These are phyloP conservation scores for Aspergillus sp. DNA, from an alignment of 2,329 filamentous ascomycete genomes.

Conservation along the genomic window DNA sequence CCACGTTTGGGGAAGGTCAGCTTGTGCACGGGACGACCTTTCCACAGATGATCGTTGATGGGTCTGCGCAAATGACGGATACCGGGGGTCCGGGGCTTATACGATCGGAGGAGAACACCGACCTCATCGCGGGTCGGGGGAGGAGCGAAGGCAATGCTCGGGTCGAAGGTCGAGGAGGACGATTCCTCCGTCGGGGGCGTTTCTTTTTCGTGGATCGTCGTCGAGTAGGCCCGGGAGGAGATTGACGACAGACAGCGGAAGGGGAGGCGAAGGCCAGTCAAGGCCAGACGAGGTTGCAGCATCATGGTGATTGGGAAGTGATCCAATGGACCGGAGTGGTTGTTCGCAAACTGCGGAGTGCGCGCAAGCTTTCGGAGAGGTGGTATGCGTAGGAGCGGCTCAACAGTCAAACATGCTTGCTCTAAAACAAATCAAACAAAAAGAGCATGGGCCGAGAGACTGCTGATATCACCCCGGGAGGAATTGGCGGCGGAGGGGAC, in stretches of 20 bases:
- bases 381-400: slow-evolving; percentile 1
- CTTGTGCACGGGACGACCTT: slow-evolving; percentile 76
- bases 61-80: slow-evolving; percentile 86
- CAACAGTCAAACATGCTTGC: slow-evolving; percentile 14
- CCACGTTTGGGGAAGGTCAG: slow-evolving; percentile 92
- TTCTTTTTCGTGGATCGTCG: slow-evolving; percentile 40
- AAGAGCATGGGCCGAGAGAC: slow-evolving; percentile 1
- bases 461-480: slow-evolving; percentile 8
- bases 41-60: slow-evolving; percentile 96
- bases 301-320: slow-evolving; percentile 42
- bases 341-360: background rate
- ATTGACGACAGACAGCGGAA: slow-evolving; percentile 47
- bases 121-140: slow-evolving; percentile 43
- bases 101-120: slow-evolving; percentile 67
- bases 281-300: slow-evolving; percentile 66
- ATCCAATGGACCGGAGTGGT: slow-evolving; percentile 7
- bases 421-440: background rate
- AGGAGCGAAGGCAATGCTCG: slow-evolving; percentile 43
- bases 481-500: slow-evolving; percentile 13
- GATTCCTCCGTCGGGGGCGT: slow-evolving; percentile 26
- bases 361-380: background rate
- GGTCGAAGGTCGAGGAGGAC: slow-evolving; percentile 36
- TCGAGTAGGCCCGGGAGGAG: slow-evolving; percentile 54
- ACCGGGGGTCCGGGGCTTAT: slow-evolving; percentile 91
- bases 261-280: slow-evolving; percentile 50